A percentile compares a stretch with the other conserved stretches of the same genome.
Evolutionary conservation across 1,284 basidiomycete genomes (phyloP).

Genomic region (Agroathelia rolfsii): DNA sequence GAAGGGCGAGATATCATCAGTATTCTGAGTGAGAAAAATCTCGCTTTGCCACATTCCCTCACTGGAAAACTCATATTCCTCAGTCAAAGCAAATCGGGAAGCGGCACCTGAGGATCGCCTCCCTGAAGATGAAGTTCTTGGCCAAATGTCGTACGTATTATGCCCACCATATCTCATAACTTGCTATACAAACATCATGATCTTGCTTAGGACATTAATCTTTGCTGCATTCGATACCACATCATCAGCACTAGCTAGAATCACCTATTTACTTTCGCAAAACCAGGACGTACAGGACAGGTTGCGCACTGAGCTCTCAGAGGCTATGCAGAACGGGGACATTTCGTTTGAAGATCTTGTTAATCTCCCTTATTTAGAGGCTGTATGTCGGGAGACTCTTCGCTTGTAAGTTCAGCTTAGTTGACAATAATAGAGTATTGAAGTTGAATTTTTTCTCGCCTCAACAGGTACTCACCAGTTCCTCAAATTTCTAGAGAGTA

Average conservation of each 20-base stretch:
- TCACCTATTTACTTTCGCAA: constrained; percentile 23
- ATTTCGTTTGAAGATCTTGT: constrained; percentile 26
- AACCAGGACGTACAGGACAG: constrained; percentile 24
- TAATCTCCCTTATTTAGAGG: constrained; percentile 28
- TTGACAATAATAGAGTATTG: background rate
- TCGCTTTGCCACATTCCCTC: background rate
- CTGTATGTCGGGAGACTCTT: constrained; percentile 28
- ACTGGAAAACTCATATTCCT: background rate
- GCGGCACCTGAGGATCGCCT: constrained; percentile 20
- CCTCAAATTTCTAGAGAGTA: constrained; percentile 17
- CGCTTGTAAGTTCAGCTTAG: constrained; percentile 16
- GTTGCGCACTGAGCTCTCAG: constrained; percentile 24
- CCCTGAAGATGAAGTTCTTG: constrained; percentile 23
- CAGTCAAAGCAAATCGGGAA: constrained; percentile 21
- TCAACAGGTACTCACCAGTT: constrained; percentile 19
- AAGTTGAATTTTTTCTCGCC: background rate
- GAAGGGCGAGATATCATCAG: constrained; percentile 19
- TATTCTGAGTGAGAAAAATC: constrained; percentile 12
- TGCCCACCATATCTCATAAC: background rate
- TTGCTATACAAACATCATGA: background rate
- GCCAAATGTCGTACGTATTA: constrained; percentile 21
- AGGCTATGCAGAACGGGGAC: constrained; percentile 17
- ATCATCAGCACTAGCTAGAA: constrained; percentile 25
- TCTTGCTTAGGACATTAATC: constrained; percentile 21
- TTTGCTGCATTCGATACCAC: constrained; percentile 30